Evolutionary conservation across 2,329 filamentous ascomycete genomes (phyloP).

Genomic region (Chaetomium sp.): DNA sequence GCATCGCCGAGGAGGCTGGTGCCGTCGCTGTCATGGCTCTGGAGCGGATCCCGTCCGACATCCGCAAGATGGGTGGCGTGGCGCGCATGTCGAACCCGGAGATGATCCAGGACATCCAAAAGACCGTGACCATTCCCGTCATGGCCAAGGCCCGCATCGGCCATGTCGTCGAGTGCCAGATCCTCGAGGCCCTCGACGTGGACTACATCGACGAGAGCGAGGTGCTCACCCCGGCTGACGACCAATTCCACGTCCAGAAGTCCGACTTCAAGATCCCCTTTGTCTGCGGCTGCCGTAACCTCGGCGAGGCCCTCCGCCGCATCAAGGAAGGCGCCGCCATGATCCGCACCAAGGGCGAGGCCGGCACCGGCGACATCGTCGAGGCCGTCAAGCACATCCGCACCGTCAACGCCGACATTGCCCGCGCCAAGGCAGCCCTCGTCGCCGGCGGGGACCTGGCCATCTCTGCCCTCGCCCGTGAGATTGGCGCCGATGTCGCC

Average conservation of each 20-base stretch:
- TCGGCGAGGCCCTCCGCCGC: conserved; percentile 85
- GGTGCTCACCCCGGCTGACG: conserved; percentile 91
- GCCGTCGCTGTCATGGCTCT: conserved; percentile 97
- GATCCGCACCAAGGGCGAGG: conserved; percentile 98
- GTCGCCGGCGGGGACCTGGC: conserved; percentile 44
- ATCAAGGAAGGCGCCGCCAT: conserved; percentile 94
- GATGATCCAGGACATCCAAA: conserved; percentile 95
- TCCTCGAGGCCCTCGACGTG: conserved; percentile 88
- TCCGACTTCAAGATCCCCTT: conserved; percentile 75
- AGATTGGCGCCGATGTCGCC: conserved; percentile 70
- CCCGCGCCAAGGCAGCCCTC: conserved; percentile 70
- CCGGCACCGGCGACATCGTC: conserved; percentile 92
- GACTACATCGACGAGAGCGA: conserved; percentile 99
- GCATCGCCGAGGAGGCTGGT: conserved; percentile 94
- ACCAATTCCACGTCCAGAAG: conserved; percentile 89
- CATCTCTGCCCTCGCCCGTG: conserved; percentile 67
- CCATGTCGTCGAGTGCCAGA: conserved; percentile 97
- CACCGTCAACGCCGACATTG: conserved; percentile 77
- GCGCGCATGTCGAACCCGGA: conserved; percentile 93
- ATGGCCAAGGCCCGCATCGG: conserved; percentile 99
- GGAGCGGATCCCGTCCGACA: conserved; percentile 94
- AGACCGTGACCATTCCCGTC: conserved; percentile 90
- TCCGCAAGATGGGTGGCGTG: conserved; percentile 84
- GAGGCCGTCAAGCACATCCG: conserved; percentile 97
- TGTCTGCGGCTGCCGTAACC: conserved; percentile 91